Evolutionary conservation across 2,329 filamentous ascomycete genomes (phyloP).

Genomic region (Colletotrichum cordylinicola): DNA sequence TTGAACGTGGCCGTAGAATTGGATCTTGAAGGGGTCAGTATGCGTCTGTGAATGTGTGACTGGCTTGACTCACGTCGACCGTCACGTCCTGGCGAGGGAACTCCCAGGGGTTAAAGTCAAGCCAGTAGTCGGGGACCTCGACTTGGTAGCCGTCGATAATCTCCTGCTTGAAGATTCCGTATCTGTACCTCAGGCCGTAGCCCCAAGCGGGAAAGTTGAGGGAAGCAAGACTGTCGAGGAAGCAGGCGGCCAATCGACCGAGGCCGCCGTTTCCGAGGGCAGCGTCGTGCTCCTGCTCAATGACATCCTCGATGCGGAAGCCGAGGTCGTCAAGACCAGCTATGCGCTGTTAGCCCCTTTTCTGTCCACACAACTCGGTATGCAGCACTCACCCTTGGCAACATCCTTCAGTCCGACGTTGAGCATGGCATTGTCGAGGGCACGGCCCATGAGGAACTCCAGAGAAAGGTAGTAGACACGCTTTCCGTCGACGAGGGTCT

Average conservation of each 20-base stretch:
- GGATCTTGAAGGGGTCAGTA: slow-evolving; percentile 56
- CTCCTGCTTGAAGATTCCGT: slow-evolving; percentile 99
- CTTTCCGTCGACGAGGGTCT: slow-evolving; percentile 90
- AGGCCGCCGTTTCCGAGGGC: slow-evolving; percentile 96
- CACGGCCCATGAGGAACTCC: slow-evolving; percentile 96
- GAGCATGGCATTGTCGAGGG: slow-evolving; percentile 97
- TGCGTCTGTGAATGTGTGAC: neutral
- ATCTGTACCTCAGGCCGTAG: slow-evolving; percentile 93
- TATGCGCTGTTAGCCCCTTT: slow-evolving; percentile 40
- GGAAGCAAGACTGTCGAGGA: slow-evolving; percentile 93
- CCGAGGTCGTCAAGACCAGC: slow-evolving; percentile 88
- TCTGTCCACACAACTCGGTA: neutral
- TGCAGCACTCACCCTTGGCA: slow-evolving; percentile 69
- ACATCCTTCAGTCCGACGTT: slow-evolving; percentile 89
- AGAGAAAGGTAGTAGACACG: slow-evolving; percentile 96
- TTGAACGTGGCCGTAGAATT: slow-evolving; percentile 89
- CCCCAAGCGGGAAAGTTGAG: slow-evolving; percentile 98
- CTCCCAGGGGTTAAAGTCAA: slow-evolving; percentile 99
- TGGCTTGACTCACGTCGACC: slow-evolving; percentile 70
- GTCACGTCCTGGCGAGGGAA: slow-evolving; percentile 95
- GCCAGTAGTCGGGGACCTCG: slow-evolving; percentile 98
- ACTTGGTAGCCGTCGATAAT: slow-evolving; percentile 98
- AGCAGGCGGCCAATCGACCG: slow-evolving; percentile 92
- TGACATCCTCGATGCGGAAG: slow-evolving; percentile 96
- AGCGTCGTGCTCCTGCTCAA: slow-evolving; percentile 93